Percentiles rank a stretch among this genome's conserved stretches.
These are phyloP conservation scores for Trametes meyenii DNA, from an alignment of 768 basidiomycete species.

Conservation along the genomic window DNA sequence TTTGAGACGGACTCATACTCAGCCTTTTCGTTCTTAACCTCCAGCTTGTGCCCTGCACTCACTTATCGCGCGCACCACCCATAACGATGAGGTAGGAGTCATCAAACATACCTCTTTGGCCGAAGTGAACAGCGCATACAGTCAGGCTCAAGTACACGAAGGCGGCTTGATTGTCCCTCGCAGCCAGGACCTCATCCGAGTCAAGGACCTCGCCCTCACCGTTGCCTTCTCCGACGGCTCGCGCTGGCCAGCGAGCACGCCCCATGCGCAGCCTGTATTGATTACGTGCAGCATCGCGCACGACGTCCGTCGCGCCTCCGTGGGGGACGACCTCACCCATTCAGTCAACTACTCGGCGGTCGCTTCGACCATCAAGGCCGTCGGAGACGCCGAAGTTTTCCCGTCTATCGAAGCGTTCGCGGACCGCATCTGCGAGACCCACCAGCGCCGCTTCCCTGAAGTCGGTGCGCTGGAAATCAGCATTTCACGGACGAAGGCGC, in stretches of 20 bases:
- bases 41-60: not conserved
- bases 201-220: conserved; percentile 51
- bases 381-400: conserved; percentile 38
- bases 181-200: conserved; percentile 41
- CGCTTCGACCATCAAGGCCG: conserved; percentile 29
- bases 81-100: conserved; percentile 4
- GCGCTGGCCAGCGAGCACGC: conserved; percentile 45
- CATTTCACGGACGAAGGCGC: conserved; percentile 50
- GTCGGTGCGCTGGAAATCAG: conserved; percentile 45
- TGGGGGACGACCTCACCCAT: conserved; percentile 53
- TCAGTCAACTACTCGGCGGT: conserved; percentile 70
- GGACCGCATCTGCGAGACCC: conserved; percentile 41
- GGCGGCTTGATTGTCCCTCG: not conserved
- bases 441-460: conserved; percentile 40
- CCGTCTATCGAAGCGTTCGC: conserved; percentile 50
- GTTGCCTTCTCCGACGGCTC: conserved; percentile 46
- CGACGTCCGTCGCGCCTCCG: conserved; percentile 52
- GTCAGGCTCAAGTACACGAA: not conserved
- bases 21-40: not conserved
- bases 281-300: conserved; percentile 54
- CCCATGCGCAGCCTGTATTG: conserved; percentile 53
- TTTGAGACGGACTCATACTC: not conserved
- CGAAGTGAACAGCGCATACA: not conserved
- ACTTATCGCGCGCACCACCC: not conserved
- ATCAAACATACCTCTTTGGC: not conserved